Conservation (phyloP, 1,284 basidiomycete species). For the Caloboletus firmus region DNA sequence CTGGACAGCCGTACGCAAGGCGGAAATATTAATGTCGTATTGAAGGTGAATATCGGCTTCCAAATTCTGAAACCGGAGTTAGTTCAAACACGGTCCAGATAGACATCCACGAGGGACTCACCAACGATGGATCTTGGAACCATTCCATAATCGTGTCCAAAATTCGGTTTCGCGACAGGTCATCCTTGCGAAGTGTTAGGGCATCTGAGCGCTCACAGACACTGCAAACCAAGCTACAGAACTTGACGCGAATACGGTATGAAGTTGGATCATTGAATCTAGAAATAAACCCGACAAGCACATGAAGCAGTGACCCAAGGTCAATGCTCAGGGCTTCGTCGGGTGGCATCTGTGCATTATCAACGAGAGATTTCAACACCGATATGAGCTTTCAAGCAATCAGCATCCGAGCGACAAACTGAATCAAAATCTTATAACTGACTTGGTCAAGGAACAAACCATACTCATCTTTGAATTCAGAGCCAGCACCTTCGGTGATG, state of each 20-base stretch:
- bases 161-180: constrained; percentile 63
- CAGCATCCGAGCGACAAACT: constrained; percentile 8
- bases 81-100: constrained; percentile 6
- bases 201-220: constrained; percentile 64
- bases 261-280: constrained; percentile 56
- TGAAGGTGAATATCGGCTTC: constrained; percentile 41
- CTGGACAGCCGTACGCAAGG: constrained; percentile 69
- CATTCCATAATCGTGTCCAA: constrained; percentile 77
- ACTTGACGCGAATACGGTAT: constrained; percentile 71
- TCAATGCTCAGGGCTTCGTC: constrained; percentile 71
- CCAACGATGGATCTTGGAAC: constrained; percentile 56
- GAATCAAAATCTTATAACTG: constrained; percentile 12
- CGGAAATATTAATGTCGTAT: constrained; percentile 71
- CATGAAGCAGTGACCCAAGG: constrained; percentile 62
- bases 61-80: constrained; percentile 20
- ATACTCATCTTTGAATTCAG: constrained; percentile 52
- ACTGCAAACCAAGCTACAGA: constrained; percentile 71
- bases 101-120: constrained; percentile 32
- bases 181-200: constrained; percentile 66
- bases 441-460: constrained; percentile 78
- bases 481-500: constrained; percentile 45
- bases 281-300: constrained; percentile 66
- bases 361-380: constrained; percentile 74
- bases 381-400: constrained; percentile 59
- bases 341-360: constrained; percentile 61